Evolutionary conservation across 2,329 filamentous ascomycete genomes (phyloP), one percentile per base, ranked within the genome.

Genomic region (Fusarium xyrophilum): DNA sequence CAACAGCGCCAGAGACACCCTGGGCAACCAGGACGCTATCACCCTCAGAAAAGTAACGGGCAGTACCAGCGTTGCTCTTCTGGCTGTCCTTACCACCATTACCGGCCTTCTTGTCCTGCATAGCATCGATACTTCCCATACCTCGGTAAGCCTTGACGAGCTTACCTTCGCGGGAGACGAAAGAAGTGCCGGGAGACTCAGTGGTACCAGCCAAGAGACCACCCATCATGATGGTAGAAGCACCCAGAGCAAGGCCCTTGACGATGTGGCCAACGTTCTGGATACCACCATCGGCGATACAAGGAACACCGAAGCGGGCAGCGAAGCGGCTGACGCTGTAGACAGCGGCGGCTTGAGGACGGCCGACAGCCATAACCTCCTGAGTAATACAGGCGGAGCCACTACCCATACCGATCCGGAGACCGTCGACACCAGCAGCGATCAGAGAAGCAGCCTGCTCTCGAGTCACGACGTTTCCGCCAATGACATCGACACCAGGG

Each of bases 221-320:
- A 75, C 96, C 96, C 96, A 99, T 99, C 96, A 99, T 99, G 79
- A 99, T 91, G 38, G 94, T 96, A 46, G 92, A 93, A 62, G 96
- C 96, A 73, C 96, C 96, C 69, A 99, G 89, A 47, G 96, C 91
- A 71, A 99, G 89, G 78, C 94, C 95, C 87, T 99, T 99, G 81
- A 99, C 96, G 72, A 99, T 97, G 84, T 99, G 96, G 57, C 96
- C 96, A 71, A 99, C 92, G 77, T 99, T 99, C 82, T 99, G 96
- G 73, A 99, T 92, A 82, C 96, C 96, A 75, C 96, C 96, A 75
- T 99, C 96, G 63, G 96, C 96, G 77, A 99, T 98, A 82, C 95
- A 98, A 60, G 96, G 96, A 72, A 99, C 94, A 67, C 96, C 96
- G 76, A 99, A 99, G 72, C 89, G 90, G 60, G 91, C 91, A 54